A percentile compares a stretch with the other conserved stretches of the same genome.
These are phyloP conservation scores for Salix viminalis DNA, from an alignment of 345 rosid species.

Conservation along the genomic window DNA sequence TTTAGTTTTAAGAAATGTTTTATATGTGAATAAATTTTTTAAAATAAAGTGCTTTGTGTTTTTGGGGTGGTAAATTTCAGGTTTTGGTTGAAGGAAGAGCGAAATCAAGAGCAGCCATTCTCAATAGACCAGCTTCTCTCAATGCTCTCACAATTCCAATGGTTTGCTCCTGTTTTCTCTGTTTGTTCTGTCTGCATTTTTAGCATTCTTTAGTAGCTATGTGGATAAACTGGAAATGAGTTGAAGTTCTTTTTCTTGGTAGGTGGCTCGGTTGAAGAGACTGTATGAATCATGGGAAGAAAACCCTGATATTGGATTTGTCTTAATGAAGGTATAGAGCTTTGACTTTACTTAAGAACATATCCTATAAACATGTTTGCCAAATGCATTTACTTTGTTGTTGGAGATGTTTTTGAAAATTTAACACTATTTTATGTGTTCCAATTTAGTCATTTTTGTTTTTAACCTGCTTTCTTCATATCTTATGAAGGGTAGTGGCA, in stretches of 20 bases:
- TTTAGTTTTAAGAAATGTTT: neutral
- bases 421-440: neutral
- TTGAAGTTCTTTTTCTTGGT: constrained; percentile 9
- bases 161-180: constrained; percentile 34
- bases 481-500: constrained; percentile 71
- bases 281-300: constrained; percentile 95
- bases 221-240: neutral
- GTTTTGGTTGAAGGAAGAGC: constrained; percentile 88
- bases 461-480: constrained; percentile 35
- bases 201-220: neutral
- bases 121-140: constrained; percentile 61
- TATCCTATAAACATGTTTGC: neutral
- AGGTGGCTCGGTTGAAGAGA: constrained; percentile 70
- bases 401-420: neutral
- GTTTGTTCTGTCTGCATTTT: neutral
- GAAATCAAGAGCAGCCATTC: constrained; percentile 84
- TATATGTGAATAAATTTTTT: neutral
- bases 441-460: constrained; percentile 4
- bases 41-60: neutral
- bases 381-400: neutral
- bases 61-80: constrained; percentile 24
- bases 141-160: constrained; percentile 69
- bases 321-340: constrained; percentile 68
- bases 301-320: constrained; percentile 77
- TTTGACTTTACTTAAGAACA: neutral